phyloP scores from a whole-genome alignment of 352 stramenopile genomes.

The Globisporangium viniferum region DNA sequence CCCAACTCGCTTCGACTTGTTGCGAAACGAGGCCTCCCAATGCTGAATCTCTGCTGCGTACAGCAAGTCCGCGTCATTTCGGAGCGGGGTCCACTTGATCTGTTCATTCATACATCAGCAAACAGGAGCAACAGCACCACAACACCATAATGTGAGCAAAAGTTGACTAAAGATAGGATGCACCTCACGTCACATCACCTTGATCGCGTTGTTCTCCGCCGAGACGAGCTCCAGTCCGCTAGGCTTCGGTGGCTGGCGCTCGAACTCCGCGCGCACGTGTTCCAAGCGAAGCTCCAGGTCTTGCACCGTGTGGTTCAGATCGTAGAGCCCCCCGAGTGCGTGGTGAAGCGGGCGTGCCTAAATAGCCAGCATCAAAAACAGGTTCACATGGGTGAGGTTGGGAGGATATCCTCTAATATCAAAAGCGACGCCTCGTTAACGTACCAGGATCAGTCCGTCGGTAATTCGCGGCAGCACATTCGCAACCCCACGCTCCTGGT shows the following conservation, averaged over 20 bases:
- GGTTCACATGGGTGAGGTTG: background rate
- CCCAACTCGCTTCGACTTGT: background rate
- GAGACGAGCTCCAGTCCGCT: constrained; percentile 18
- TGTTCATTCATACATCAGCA: background rate
- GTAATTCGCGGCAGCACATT: constrained; percentile 4
- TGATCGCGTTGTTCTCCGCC: constrained; percentile 24
- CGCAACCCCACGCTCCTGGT: background rate
- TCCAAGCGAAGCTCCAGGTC: constrained; percentile 16
- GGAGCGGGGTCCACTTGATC: constrained; percentile 30
- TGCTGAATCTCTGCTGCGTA: constrained; percentile 32
- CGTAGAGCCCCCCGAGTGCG: constrained; percentile 11
- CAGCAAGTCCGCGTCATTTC: constrained; percentile 22
- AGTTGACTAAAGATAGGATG: no score
- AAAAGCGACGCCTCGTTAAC: background rate
- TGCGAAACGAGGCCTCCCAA: background rate
- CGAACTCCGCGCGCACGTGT: constrained; percentile 8
- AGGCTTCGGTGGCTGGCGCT: constrained; percentile 21
- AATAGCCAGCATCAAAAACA: background rate
- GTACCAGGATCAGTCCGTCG: constrained; percentile 13
- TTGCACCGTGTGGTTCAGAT: constrained; percentile 5
- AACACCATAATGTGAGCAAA: background rate
- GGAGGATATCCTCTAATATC: background rate
- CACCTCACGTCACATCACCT: constrained; percentile 14
- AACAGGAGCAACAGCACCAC: background rate
- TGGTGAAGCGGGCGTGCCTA: constrained; percentile 11